phyloP scores from a whole-genome alignment of 2,329 filamentous ascomycete genomes.

The Colletotrichum neosansevieriae region DNA sequence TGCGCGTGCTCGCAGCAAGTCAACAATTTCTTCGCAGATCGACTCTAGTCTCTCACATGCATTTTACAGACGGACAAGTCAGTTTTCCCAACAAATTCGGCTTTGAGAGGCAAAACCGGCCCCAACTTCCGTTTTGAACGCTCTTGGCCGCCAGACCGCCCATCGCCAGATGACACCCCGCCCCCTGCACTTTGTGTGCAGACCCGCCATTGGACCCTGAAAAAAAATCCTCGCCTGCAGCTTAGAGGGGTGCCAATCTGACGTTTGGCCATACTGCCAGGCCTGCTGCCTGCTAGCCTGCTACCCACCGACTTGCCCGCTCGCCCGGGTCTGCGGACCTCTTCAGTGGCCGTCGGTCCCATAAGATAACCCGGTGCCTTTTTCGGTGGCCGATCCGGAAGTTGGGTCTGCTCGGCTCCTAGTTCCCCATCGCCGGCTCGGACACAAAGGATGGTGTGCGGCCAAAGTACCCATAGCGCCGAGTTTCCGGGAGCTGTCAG shows the following conservation, averaged over 20 bases:
- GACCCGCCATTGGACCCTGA: constrained; percentile 37
- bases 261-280: constrained; percentile 32
- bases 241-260: no score
- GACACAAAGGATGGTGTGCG: not conserved
- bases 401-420: not conserved
- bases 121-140: constrained; percentile 39
- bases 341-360: not conserved
- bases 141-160: constrained; percentile 40
- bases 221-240: constrained; percentile 32
- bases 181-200: constrained; percentile 8
- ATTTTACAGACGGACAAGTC: constrained; percentile 6
- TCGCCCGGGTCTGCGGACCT: constrained; percentile 4
- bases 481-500: not conserved
- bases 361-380: not conserved
- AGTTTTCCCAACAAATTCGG: constrained; percentile 39
- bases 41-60: constrained; percentile 40
- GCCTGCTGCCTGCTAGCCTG: constrained; percentile 4
- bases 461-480: not conserved
- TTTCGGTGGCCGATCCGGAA: not conserved
- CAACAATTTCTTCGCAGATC: constrained; percentile 33
- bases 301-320: not conserved
- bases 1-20: constrained; percentile 26
- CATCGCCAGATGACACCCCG: constrained; percentile 37
- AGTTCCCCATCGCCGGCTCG: not conserved
- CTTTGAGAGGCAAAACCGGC: constrained; percentile 31